Conservation (phyloP, 305 asterid species). For the Salvia sclarea region DNA sequence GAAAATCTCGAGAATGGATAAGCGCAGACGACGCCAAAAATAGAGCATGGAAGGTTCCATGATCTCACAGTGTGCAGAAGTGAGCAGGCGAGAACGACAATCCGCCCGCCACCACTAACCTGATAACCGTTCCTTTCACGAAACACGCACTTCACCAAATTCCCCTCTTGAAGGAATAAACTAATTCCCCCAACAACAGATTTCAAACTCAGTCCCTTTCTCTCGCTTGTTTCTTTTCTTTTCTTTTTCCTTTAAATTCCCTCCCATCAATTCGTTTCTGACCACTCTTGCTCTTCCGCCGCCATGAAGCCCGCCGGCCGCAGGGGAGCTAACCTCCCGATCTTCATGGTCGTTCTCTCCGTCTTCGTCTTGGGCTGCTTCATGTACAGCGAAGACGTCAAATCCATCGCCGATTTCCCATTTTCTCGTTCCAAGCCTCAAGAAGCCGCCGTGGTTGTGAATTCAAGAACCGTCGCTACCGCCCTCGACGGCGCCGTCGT, state of each 20-base stretch:
- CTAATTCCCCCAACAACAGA: neutral
- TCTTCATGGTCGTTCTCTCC: constrained; percentile 62
- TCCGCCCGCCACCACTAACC: constrained; percentile 32
- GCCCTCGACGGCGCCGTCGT: no score
- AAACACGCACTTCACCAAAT: constrained; percentile 29
- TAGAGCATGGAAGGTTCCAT: neutral
- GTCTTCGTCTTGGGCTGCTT: constrained; percentile 66
- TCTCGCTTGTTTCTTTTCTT: neutral
- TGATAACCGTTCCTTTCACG: neutral
- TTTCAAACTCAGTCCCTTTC: constrained; percentile 21
- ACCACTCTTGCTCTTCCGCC: constrained; percentile 10
- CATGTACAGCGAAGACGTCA: constrained; percentile 86
- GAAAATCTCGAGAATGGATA: no score
- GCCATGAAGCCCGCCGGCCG: constrained; percentile 43
- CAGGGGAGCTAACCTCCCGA: constrained; percentile 57
- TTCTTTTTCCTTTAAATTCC: constrained; percentile 18
- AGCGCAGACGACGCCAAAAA: neutral
- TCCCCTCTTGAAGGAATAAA: constrained; percentile 13
- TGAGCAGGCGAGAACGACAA: constrained; percentile 30
- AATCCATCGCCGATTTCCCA: constrained; percentile 81
- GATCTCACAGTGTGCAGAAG: no score
- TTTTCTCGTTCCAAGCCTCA: constrained; percentile 35
- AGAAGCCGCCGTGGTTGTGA: constrained; percentile 29
- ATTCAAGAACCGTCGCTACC: constrained; percentile 39
- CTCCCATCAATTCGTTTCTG: neutral